Base-by-base conservation (phyloP, 148 eudicot species). In the Pharnaceum exiguum region DNA sequence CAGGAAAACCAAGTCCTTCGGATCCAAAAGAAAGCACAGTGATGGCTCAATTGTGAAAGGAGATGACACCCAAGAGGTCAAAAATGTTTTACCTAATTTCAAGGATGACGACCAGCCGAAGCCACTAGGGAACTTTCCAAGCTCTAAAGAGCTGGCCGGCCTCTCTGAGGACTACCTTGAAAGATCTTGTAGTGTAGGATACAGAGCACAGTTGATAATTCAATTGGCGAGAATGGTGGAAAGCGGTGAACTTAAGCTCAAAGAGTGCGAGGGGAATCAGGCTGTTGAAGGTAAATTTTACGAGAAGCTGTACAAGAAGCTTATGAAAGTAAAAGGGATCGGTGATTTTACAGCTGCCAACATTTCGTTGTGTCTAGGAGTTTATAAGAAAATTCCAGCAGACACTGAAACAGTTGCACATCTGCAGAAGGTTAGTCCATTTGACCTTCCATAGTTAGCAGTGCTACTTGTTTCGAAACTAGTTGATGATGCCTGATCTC, bases 391-490 rank as follows among this genome's bases (percentile, higher is more conserved):
- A 13, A 28, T 82, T 39, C 88, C 88, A 2, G 23, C 31, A 5
- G 88, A 79, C 55, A 47, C 72, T 0, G 88, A 82, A 63, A 82
- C 88, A 9, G 31, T 46, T 26, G 53, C 49, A 26, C 83, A 75
- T 45, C 23, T 76, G 16, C 6, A 61, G 8, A 12, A 71, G 77
- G 79, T 76, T 19, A 12, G 28, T 16, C 18, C 12, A 5, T 15
- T 0, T 38, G 10, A n/a, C n/a, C n/a, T n/a, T n/a, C 28, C 15
- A 27, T 10, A 22, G 12, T 21, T 10, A 36, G n/a, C n/a, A n/a
- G n/a, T n/a, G n/a, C 10, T 10, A 15, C 8, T 5, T 61, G 21
- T 8, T 3, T 40, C 15, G 27, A 5, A 6, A 55, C 9, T 18
- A 7, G 7, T 16, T 43, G 4, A 16, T 5, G 6, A 16, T 18